Evolutionary conservation across 129 eudicot genomes (phyloP).

Genomic region (Kitagawia praeruptora): DNA sequence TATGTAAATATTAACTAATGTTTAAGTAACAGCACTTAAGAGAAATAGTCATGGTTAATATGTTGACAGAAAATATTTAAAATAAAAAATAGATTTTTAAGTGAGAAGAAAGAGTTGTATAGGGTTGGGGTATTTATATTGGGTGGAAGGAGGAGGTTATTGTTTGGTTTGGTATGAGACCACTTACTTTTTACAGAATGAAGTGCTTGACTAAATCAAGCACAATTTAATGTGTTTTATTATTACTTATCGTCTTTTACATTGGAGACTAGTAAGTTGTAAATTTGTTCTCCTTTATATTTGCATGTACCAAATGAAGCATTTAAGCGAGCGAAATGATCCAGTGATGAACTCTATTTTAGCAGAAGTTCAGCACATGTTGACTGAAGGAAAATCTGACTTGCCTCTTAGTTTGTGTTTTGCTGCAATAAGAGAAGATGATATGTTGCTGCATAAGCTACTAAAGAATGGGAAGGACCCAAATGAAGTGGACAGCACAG

Average conservation of each 20-base stretch:
- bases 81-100: background rate
- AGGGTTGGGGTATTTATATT: background rate
- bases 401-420: conserved; percentile 78
- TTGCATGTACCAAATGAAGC: conserved; percentile 30
- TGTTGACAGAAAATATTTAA: background rate
- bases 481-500: conserved; percentile 47
- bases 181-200: background rate
- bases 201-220: background rate
- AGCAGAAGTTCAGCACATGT: conserved; percentile 52
- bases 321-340: conserved; percentile 46
- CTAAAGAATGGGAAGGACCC: conserved; percentile 63
- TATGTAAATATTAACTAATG: background rate
- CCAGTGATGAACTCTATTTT: conserved; percentile 50
- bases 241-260: background rate
- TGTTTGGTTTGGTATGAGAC: background rate
- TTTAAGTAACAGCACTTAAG: background rate
- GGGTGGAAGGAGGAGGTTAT: background rate
- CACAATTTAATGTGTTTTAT: background rate
- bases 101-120: background rate
- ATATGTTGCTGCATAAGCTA: conserved; percentile 48
- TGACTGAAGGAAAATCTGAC: conserved; percentile 74
- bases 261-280: background rate
- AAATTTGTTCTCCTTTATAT: background rate
- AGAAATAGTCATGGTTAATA: background rate
- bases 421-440: conserved; percentile 71